Base-by-base conservation (phyloP, 176 grass and related monocot species). In the Zoysia japonica region DNA sequence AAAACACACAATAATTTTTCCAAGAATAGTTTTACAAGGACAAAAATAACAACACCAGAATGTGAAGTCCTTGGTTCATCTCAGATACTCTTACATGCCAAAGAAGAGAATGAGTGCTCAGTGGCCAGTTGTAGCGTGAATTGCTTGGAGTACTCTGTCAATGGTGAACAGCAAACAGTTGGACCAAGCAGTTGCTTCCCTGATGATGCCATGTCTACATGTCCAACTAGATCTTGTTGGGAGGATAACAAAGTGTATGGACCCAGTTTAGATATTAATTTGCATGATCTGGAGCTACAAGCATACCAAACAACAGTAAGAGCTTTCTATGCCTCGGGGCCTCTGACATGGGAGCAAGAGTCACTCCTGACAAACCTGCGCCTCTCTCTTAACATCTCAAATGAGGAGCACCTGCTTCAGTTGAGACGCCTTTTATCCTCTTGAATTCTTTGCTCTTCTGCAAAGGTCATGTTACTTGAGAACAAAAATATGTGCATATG, bases 281-380 rank as follows among this genome's bases (percentile, higher is more conserved):
- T 91, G 6, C 89, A 91, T 74, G 74, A 75, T 44, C 70, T 91
- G 70, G 89, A 91, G 73, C 62, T 91, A 11, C 78, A 91, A 60
- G 89, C 89, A 63, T 91, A 91, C 41, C 85, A 82, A 75, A 85
- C 78, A 36, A 91, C 82, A 15, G 47, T 88, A 68, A 70, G 66
- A 70, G 85, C 85, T 43, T 82, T 91, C 16, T 71, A 82, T 74
- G 85, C 82, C 6, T 84, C 62, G 5, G 89, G 89, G 38, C 85
- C 85, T 38, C 40, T 91, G 49, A 91, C 77, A 57, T 91, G 89
- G 85, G 89, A 85, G 72, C 81, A 91, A 77, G 89, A 91, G 45
- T 85, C 82, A 40, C 89, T 91, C 69, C 73, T 91, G 75, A 91
- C 89, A 71, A 91, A 91, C 76, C 89, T 91, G 59, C 85, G 85